Evolutionary conservation across 495 filamentous ascomycete species (phyloP).

Genomic region (Aspergillus hancockii): DNA sequence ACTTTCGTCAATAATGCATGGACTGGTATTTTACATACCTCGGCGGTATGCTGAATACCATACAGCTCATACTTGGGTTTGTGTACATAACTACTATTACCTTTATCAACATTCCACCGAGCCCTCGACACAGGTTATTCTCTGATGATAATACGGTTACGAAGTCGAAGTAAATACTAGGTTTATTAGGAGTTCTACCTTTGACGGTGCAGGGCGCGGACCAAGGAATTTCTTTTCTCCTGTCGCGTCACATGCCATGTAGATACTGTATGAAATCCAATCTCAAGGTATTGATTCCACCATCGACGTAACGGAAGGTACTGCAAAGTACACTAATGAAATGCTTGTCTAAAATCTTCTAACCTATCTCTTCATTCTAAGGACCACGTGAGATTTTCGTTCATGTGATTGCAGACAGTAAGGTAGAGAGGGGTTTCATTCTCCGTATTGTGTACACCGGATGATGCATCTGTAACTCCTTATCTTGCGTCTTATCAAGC

Average conservation of each 20-base stretch:
- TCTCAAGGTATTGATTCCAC: neutral
- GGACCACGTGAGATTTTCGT: neutral
- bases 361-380: no score
- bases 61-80: neutral
- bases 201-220: neutral
- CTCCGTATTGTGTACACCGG: no score
- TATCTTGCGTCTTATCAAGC: no score
- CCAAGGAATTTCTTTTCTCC: neutral
- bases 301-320: neutral
- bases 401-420: neutral
- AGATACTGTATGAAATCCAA: neutral
- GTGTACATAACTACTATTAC: neutral
- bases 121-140: neutral
- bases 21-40: constrained; percentile 27
- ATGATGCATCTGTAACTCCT: no score
- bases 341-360: neutral
- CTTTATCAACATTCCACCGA: neutral
- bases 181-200: no score
- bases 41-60: constrained; percentile 33
- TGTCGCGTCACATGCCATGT: neutral
- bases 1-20: neutral
- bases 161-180: no score
- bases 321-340: neutral
- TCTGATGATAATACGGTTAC: no score
- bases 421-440: no score